Base-by-base conservation (phyloP, 305 asterid species). In the Lippia alba region DNA sequence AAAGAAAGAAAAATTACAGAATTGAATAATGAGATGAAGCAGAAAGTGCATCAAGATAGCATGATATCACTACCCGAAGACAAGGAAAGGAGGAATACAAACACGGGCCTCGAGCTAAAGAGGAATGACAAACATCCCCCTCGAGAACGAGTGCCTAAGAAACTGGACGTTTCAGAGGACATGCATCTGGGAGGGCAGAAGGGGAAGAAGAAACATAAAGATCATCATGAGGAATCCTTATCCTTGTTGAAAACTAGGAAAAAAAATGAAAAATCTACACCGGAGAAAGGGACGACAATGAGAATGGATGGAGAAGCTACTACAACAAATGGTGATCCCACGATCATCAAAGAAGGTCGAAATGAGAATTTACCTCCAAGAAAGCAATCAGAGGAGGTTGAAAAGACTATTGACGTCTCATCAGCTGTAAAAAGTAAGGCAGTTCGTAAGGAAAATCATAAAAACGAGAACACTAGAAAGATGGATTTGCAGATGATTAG, bases 151-250 rank as follows among this genome's bases (percentile, higher is more conserved):
- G 63, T 64, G 68, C 46, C 30, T 8, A 77, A 59, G 48, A 82
- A 70, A 33, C 30, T 54, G 4, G 79, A 76, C 41, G 61, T 61
- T 40, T 62, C 57, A 56, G 80, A 78, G 55, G 82, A 61, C 41
- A 65, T 73, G 60, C 32, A 33, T 41, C 79, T 45, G 30, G 76
- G 56, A 61, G 77, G 17, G 57, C 77, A 64, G 61, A 70, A 64
- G 39, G 77, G 73, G 73, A 78, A 72, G 54, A 70, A 80, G 14
- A 74, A 74, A 74, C 74, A 40, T 12, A 75, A 76, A 56, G 76
- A 64, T 15, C 70, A 70, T 14, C 73, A 55, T 62, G 64, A 61
- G 59, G 82, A 81, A 79, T 44, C 76, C 70, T 64, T 63, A 24
- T 33, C 71, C 33, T 61, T 67, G 59, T 69, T 81, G 36, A 72